phyloP scores from a whole-genome alignment of 495 filamentous ascomycete genomes.

The Tuber borchii region DNA sequence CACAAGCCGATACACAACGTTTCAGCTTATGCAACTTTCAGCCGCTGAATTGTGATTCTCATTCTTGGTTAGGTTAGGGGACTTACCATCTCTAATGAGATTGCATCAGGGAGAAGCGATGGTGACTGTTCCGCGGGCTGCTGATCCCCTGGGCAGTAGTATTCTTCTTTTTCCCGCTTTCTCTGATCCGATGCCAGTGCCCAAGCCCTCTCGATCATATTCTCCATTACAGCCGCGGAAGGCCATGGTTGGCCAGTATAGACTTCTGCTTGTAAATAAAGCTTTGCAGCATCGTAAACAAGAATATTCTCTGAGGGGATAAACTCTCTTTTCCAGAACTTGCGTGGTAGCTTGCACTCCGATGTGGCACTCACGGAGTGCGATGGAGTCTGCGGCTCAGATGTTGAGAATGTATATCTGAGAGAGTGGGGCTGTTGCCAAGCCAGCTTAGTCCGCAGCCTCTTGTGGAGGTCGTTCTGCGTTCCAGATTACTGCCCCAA shows the following conservation, averaged over 20 bases:
- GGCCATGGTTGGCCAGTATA: no score
- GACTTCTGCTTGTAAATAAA: no score
- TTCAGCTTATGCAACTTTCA: background rate
- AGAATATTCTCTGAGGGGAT: background rate
- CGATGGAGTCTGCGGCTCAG: background rate
- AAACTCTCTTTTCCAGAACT: background rate
- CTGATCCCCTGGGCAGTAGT: background rate
- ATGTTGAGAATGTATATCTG: background rate
- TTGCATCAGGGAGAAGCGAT: background rate
- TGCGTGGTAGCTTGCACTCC: background rate
- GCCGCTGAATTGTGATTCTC: no score
- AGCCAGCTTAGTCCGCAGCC: no score
- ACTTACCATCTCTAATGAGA: background rate
- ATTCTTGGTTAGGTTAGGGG: no score
- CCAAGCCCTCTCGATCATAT: no score
- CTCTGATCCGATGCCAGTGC: no score
- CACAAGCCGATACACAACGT: background rate
- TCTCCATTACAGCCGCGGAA: no score
- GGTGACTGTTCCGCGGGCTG: background rate
- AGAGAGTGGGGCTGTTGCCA: no score
- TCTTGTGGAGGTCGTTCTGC: no score
- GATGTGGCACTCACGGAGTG: background rate
- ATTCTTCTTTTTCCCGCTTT: background rate
- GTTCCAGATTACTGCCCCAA: no score
- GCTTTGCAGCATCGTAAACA: no score